Base-by-base conservation (phyloP, 1,139 yeast species). In the Tardiomyces digboiensis region DNA sequence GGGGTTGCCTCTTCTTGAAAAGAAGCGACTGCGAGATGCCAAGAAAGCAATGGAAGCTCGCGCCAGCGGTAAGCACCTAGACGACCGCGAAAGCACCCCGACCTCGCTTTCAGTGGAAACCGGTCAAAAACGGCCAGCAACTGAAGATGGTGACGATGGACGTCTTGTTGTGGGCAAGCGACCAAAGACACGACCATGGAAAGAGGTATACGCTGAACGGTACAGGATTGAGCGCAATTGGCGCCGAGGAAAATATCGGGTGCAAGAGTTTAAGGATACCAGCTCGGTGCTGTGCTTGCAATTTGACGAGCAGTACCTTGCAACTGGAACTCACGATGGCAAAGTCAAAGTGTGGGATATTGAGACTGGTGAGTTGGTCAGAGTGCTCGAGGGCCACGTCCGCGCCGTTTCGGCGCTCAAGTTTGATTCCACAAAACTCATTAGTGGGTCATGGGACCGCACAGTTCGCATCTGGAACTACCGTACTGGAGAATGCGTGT, bases 381-480 rank as follows among this genome's bases (percentile, higher is more conserved):
- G 86, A 49, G 80, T 93, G 7, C 71, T 91, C 42, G 70, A 73
- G 23, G 96, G 97, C 14, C 97, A 91, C 60, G 75, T 80, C 7
- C 81, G 83, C 52, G 96, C 95, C 19, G 93, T 91, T 23, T 74
- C 88, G 45, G 75, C 95, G 0, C 68, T 91, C 41, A 84, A 76
- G 43, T 89, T 89, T 61, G 98, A 91, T 64, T 81, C 80, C 43
- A 86, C 82, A 54, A 91, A 91, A 62, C 72, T 91, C 43, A 87
- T 91, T 41, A 84, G 97, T 2, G 97, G 96, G 16, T 89, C 96
- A 1, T 71, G 87, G 60, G 98, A 91, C 64, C 76, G 82, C 43
- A 88, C 96, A 0, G 87, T 91, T 49, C 82, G 89, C 55, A 94
- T 91, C 26, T 91, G 98, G 98, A 88, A 89, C 64, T 87, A 86